Base-by-base conservation (phyloP, 257 asterid species). In the Salvia splendens region DNA sequence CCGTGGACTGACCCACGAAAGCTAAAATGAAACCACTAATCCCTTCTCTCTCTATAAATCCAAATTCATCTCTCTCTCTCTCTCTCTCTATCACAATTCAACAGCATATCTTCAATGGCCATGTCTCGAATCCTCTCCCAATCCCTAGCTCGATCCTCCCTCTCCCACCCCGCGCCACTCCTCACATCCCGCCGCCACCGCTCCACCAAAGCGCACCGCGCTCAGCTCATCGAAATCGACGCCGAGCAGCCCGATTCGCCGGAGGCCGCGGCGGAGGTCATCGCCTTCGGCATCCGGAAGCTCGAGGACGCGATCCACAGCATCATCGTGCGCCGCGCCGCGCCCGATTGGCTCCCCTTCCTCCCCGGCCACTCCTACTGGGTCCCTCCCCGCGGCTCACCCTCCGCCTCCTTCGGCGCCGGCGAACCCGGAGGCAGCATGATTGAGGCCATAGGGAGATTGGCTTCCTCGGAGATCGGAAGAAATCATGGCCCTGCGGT, bases 291-390 rank as follows among this genome's bases (percentile, higher is more conserved):
- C 10, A 59, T 83, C 8, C 80, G 45, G 61, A 77, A 73, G 75
- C 83, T 83, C 60, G 87, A 83, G 78, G 88, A 83, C 60, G 85
- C 85, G 15, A 80, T 83, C 58, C 88, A 83, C 74, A 70, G 77
- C 57, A 80, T 83, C 54, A 70, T 78, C 60, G 85, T 80, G 51
- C 85, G 85, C 49, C 85, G 88, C 17, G 70, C 85, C 36, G 88
- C 88, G 58, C 88, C 88, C 10, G 88, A 80, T 78, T 83, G 87
- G 87, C 79, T 83, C 55, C 87, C 87, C 4, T 83, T 83, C 67
- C 75, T 80, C 12, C 87, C 87, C 16, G 87, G 87, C 0, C 75
- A 69, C 75, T 80, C 87, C 41, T 83, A 80, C 56, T 83, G 83
- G 83, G 83, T 80, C 71, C 87, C 87, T 3, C 85, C 87, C 30